Conservation (phyloP, 768 basidiomycete species). For the Psilocybe sp. region DNA sequence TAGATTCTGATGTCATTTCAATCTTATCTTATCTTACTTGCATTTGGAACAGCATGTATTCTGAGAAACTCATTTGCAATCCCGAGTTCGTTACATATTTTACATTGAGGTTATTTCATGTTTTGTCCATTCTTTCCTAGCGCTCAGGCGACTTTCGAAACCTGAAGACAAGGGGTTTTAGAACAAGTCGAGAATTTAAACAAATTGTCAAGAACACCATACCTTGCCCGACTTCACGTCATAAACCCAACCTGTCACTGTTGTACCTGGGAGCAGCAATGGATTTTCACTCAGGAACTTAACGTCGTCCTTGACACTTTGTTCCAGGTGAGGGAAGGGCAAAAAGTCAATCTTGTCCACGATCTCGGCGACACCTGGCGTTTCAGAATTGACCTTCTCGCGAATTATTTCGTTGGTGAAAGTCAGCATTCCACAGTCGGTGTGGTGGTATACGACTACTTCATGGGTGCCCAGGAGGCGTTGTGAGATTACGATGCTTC, state of each 20-base stretch:
- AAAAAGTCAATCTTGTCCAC: constrained; percentile 52
- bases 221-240: constrained; percentile 64
- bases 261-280: constrained; percentile 50
- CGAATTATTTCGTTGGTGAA: constrained; percentile 53
- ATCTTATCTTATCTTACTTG: too few species aligned
- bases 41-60: too few species aligned
- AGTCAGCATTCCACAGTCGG: constrained; percentile 70
- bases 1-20: too few species aligned
- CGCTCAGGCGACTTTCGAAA: too few species aligned
- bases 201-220: constrained; percentile 13
- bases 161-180: neutral
- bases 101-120: too few species aligned
- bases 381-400: constrained; percentile 43
- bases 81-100: too few species aligned
- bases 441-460: constrained; percentile 69
- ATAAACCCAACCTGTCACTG: constrained; percentile 66
- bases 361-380: constrained; percentile 23
- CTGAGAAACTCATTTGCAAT: too few species aligned
- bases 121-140: too few species aligned
- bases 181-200: constrained; percentile 1
- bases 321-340: constrained; percentile 48
- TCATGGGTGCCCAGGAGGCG: constrained; percentile 68
- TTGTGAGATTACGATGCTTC: constrained; percentile 70
- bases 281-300: constrained; percentile 53
- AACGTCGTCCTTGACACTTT: constrained; percentile 57